A percentile compares a stretch with the other conserved stretches of the same genome.
Conservation (phyloP, 441 rosid genomes). For the Cnidoscolus chayamansa region DNA sequence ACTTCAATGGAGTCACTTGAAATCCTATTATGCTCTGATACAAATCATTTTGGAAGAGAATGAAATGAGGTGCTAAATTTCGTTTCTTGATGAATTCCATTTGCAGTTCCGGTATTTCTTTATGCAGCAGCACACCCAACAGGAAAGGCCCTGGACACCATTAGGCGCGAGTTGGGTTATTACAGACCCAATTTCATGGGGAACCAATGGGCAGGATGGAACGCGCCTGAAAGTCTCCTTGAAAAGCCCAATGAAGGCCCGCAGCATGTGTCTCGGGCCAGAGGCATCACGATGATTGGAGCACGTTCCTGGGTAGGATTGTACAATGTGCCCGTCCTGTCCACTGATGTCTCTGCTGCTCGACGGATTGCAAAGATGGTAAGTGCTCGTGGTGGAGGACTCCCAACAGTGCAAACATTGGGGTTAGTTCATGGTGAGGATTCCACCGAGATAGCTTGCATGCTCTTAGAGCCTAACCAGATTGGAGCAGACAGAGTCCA, state of each 20-base stretch:
- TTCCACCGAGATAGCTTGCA: slow-evolving; percentile 54
- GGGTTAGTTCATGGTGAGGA: slow-evolving; percentile 51
- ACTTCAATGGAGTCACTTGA: no score
- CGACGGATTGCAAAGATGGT: slow-evolving; percentile 51
- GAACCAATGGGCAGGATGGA: slow-evolving; percentile 55
- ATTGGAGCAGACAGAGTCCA: slow-evolving; percentile 59
- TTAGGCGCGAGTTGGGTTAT: slow-evolving; percentile 59
- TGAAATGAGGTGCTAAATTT: background rate
- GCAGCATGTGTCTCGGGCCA: slow-evolving; percentile 32
- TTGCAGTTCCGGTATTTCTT: slow-evolving; percentile 58
- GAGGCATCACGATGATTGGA: slow-evolving; percentile 52
- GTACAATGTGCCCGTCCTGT: slow-evolving; percentile 51
- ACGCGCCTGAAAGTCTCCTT: slow-evolving; percentile 35
- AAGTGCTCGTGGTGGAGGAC: slow-evolving; percentile 62
- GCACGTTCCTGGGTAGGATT: slow-evolving; percentile 51
- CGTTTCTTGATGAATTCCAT: background rate
- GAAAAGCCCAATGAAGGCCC: slow-evolving; percentile 52
- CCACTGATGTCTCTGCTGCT: slow-evolving; percentile 37
- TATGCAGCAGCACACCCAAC: slow-evolving; percentile 61
- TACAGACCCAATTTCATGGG: slow-evolving; percentile 57
- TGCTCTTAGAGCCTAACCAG: slow-evolving; percentile 56
- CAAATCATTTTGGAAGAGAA: background rate
- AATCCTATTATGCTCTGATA: no score
- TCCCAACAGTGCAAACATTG: slow-evolving; percentile 53
- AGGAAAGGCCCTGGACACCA: slow-evolving; percentile 49